phyloP scores from a whole-genome alignment of 2,329 filamentous ascomycete species.

The Pseudocercospora ulei region DNA sequence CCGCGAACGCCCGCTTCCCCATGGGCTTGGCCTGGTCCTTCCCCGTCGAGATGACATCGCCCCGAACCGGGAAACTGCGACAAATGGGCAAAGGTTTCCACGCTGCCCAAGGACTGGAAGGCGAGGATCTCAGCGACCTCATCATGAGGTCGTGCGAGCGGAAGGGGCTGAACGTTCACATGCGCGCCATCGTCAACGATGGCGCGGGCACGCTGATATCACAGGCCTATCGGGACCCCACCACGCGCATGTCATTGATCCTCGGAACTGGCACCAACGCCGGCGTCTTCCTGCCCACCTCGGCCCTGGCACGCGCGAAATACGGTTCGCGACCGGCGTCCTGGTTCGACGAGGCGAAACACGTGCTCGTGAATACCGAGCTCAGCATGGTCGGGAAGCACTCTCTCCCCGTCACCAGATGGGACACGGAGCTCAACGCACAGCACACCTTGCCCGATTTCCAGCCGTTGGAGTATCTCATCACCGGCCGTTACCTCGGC shows the following conservation, averaged over 20 bases:
- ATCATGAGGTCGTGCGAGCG: constrained; percentile 51
- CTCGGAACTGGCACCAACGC: constrained; percentile 57
- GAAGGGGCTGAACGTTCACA: constrained; percentile 47
- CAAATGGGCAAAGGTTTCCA: constrained; percentile 58
- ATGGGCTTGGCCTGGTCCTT: constrained; percentile 60
- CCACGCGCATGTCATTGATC: constrained; percentile 54
- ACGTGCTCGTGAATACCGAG: constrained; percentile 57
- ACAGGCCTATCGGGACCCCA: constrained; percentile 51
- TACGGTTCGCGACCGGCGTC: constrained; percentile 47
- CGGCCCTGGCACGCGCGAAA: constrained; percentile 46
- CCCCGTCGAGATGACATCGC: constrained; percentile 55
- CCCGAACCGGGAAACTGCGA: constrained; percentile 48
- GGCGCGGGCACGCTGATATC: constrained; percentile 53
- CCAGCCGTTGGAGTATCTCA: constrained; percentile 56
- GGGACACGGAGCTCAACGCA: constrained; percentile 52
- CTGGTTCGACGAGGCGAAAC: constrained; percentile 49
- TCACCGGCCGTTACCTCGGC: constrained; percentile 54
- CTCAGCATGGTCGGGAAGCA: constrained; percentile 56
- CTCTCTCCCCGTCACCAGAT: constrained; percentile 50
- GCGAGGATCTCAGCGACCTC: constrained; percentile 50
- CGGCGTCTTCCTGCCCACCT: constrained; percentile 51
- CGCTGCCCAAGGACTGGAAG: constrained; percentile 50
- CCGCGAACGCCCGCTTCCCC: constrained; percentile 37
- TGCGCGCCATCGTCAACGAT: constrained; percentile 57
- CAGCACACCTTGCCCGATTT: constrained; percentile 52